phyloP scores from a whole-genome alignment of 306 rosid genomes.

The Oxytropis ochrocephala region DNA sequence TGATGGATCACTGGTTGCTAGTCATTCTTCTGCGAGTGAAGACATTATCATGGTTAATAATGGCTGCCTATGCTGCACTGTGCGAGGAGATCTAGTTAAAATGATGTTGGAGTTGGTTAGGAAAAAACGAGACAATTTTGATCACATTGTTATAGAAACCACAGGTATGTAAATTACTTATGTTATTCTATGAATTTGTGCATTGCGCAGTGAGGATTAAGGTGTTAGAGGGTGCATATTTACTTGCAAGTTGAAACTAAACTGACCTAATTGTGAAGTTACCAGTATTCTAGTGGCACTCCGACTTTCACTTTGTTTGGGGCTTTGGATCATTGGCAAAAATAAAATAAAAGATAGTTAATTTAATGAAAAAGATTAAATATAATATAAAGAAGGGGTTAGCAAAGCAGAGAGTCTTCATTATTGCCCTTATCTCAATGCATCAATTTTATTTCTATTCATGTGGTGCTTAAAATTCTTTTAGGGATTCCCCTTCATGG shows the following conservation, averaged over 20 bases:
- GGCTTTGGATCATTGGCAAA: neutral
- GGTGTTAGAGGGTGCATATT: neutral
- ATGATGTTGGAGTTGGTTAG: constrained; percentile 76
- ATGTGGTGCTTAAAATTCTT: neutral
- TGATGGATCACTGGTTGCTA: constrained; percentile 91
- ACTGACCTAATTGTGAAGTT: neutral
- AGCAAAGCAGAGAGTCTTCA: neutral
- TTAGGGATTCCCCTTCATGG: neutral
- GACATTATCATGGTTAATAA: constrained; percentile 84
- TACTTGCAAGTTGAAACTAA: constrained; percentile 5
- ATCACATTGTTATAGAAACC: constrained; percentile 91
- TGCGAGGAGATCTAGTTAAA: constrained; percentile 84
- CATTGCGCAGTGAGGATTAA: neutral
- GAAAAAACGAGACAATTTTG: constrained; percentile 63
- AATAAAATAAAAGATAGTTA: neutral
- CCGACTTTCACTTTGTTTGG: neutral
- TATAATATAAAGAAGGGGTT: neutral
- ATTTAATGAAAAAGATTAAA: neutral
- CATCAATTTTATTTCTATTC: neutral
- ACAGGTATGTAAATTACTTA: constrained; percentile 49
- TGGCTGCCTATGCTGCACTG: constrained; percentile 94
- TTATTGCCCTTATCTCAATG: neutral
- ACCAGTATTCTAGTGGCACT: neutral
- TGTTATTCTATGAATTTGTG: neutral
- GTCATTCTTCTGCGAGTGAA: constrained; percentile 68